Evolutionary conservation across 2,329 filamentous ascomycete species (phyloP), one percentile per base, ranked within the genome.

Genomic region (Sordariomycetes sp.): DNA sequence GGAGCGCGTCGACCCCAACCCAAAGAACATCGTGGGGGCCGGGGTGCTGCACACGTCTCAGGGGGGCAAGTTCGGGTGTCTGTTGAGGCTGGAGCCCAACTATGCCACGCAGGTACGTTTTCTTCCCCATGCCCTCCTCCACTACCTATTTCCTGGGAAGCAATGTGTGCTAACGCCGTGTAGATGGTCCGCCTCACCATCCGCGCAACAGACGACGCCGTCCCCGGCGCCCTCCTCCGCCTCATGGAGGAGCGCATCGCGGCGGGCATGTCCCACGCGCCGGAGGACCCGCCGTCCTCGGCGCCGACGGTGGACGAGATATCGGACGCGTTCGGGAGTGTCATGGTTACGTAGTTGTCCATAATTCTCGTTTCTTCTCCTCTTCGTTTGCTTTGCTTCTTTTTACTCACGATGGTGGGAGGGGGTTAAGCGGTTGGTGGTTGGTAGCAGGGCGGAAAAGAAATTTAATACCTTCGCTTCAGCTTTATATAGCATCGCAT

Each of bases 111-210:
- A 90, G 84, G 94, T 97, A 80, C 76, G 86, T 74, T 52, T 22
- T 46, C 12, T 34, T n/a, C 3, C 43, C 51, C 46, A n/a, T 25
- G 46, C 37, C 4, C 14, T 48, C 7, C 11, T 25, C 43, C 16
- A 32, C 40, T 14, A 28, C 25, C 53, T 54, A 16, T 20, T 60
- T 43, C 8, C 35, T 32, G 20, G 14, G 1, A 43, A 28, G 3
- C 10, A 32, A 14, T 20, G 10, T 34, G 25, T 59, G 58, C 64
- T 72, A 62, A 67, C 37, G 63, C 60, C 65, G 32, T 64, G n/a
- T 35, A 97, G 94, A 97, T 97, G 90, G 89, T 95, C 66, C 92
- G 94, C 57, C 79, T 97, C 61, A 99, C 94, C 0, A 87, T 99
- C 65, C 83, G 94, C 62, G 94, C 93, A 6, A 99, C 94, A 1